phyloP scores from a whole-genome alignment of 306 rosid species.

The Cicer arietinum region DNA sequence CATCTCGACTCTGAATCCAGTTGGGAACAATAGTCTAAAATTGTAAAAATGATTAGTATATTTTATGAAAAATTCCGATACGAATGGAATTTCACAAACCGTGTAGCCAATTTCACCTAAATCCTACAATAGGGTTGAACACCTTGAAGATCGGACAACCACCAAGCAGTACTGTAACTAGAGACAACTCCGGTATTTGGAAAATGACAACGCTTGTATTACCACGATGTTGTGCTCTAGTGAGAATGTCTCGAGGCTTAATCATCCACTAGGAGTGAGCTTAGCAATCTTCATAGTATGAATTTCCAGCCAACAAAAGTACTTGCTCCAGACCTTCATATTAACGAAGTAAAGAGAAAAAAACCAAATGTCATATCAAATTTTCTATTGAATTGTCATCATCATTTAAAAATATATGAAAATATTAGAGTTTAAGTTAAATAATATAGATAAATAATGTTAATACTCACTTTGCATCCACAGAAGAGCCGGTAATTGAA shows the following conservation, averaged over 20 bases:
- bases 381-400: slow-evolving; percentile 7
- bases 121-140: slow-evolving; percentile 1
- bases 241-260: slow-evolving; percentile 5
- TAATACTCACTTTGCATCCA: slow-evolving; percentile 77
- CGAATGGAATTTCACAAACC: slow-evolving; percentile 22
- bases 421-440: background rate
- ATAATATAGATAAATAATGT: slow-evolving; percentile 6
- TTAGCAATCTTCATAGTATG: slow-evolving; percentile 37
- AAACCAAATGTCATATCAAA: no score
- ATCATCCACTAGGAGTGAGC: slow-evolving; percentile 31
- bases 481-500: slow-evolving; percentile 90
- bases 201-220: slow-evolving; percentile 2
- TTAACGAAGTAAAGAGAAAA: no score
- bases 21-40: background rate
- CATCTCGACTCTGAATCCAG: background rate
- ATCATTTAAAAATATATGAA: slow-evolving; percentile 4
- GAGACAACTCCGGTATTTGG: background rate
- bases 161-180: slow-evolving; percentile 5
- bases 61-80: background rate
- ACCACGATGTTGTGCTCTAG: background rate
- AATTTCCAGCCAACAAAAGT: slow-evolving; percentile 30
- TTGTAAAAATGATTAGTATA: background rate
- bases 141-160: background rate
- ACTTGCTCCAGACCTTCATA: slow-evolving; percentile 29
- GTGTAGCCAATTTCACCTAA: background rate